Evolutionary conservation across 257 asterid species (phyloP).

Genomic region (Petunia axillaris): DNA sequence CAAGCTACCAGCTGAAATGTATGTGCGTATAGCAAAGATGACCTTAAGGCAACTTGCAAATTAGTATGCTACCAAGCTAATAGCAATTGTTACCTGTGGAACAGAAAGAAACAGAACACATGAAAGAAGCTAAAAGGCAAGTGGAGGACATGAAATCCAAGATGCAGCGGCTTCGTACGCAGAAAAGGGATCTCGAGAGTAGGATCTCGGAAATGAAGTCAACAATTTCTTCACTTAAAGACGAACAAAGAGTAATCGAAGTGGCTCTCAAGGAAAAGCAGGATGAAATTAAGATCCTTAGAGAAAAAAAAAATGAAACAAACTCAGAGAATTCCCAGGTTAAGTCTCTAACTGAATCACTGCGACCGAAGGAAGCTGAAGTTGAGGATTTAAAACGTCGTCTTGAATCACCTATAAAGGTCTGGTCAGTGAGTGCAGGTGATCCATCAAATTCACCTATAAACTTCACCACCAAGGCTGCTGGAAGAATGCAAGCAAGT

Average conservation of each 20-base stretch:
- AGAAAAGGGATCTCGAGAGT: slow-evolving; percentile 50
- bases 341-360: slow-evolving; percentile 37
- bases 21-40: not conserved
- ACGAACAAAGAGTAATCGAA: slow-evolving; percentile 57
- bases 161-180: slow-evolving; percentile 47
- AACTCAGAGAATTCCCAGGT: slow-evolving; percentile 36
- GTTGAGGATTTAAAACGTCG: slow-evolving; percentile 42
- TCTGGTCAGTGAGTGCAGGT: slow-evolving; percentile 39
- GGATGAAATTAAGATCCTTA: slow-evolving; percentile 50
- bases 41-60: not conserved
- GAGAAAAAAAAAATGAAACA: slow-evolving; percentile 24
- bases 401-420: slow-evolving; percentile 37
- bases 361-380: slow-evolving; percentile 43
- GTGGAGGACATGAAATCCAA: slow-evolving; percentile 60
- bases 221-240: slow-evolving; percentile 60
- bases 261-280: slow-evolving; percentile 53
- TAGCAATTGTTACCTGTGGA: not conserved
- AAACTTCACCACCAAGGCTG: slow-evolving; percentile 30
- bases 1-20: not conserved
- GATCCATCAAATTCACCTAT: slow-evolving; percentile 33
- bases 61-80: not conserved
- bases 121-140: slow-evolving; percentile 51
- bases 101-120: slow-evolving; percentile 63
- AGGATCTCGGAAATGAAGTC: slow-evolving; percentile 62
- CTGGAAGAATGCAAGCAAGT: not conserved